Base-by-base conservation (phyloP, 257 asterid species). In the Voacanga thouarsii region DNA sequence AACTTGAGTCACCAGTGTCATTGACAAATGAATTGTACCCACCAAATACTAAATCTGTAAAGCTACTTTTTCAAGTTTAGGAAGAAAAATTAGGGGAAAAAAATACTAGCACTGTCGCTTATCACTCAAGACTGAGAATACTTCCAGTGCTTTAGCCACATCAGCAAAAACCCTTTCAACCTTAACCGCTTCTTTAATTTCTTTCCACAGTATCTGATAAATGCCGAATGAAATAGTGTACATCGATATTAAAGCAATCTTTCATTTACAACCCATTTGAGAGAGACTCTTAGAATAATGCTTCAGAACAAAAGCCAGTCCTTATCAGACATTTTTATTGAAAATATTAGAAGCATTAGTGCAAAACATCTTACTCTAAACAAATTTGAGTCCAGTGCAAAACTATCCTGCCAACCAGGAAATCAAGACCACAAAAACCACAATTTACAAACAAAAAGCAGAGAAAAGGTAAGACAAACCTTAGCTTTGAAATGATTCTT, bases 401-500 rank as follows among this genome's bases (percentile, higher is more conserved):
- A 18, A 55, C 30, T 16, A 18, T 37, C 18, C 66, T 12, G 18
- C 11, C 26, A 53, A 1, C 43, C 63, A 53, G 24, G 50, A 49
- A 73, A 30, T 23, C 11, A 73, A 53, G 45, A 53, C 49, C 76
- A 44, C 28, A 12, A 9, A 80, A 79, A 60, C 16, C 26, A 56
- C 60, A 60, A 3, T 33, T 37, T 12, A 39, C 7, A 24, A 44
- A 23, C 23, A 11, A 12, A 30, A 53, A 53, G 70, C 39, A 55
- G 24, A 57, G 21, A 64, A 69, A 80, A 73, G 24, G 53, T 80
- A 66, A 82, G 59, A 78, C 76, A 81, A 77, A 91, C 99, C 90
- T 95, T 95, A 3, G 98, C 97, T 85, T 89, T 95, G 84, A 95
- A 95, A 86, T 93, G 97, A 87, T 85, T 93, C 84, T 83, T 93